Evolutionary conservation across 1,284 basidiomycete species (phyloP), one percentile per base, ranked within the genome.

Genomic region (Porphyrellus sp.): DNA sequence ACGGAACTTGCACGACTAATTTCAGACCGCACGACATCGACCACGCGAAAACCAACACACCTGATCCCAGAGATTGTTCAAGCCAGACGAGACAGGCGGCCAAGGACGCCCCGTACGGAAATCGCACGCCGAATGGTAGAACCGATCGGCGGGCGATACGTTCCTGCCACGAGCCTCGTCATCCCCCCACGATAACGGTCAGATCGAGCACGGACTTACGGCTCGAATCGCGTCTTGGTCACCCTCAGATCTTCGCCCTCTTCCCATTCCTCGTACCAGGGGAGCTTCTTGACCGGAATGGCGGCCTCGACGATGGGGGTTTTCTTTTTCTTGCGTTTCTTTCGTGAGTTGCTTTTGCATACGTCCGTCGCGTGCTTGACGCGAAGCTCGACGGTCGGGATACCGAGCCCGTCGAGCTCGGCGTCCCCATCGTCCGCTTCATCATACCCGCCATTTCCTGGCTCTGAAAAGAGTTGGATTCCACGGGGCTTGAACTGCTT

Each of bases 191-290:
- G 13, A 18, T 30, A 4, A n/a, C 13, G 23, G 16, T n/a, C 24
- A 34, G 49, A 39, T 7, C 16, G 43, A 27, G 54, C 33, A 46
- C 24, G 16, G 37, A 72, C 74, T 53, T 59, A 85, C 83, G 68
- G 63, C 59, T 83, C 72, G 49, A 73, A 68, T 49, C 56, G 53
- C 13, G 63, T 64, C 49, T 59, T 64, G 38, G 54, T 60, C 50
- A 72, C 55, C 49, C 70, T 63, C 50, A 73, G 63, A 54, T 70
- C 63, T 62, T 87, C 85, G 8, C 70, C 74, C 37, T 80, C 77
- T 35, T 75, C 76, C 86, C 86, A 89, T 18, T 78, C 72, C 51
- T 86, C 81, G 69, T 77, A 86, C 86, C 86, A 89, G 7, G 64
- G 64, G 38, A 70, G 63, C 59, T 59, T 65, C 41, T 68, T 69